Percentiles rank a stretch among this genome's conserved stretches.
Conservation (phyloP, 2,329 filamentous ascomycete genomes). For the Hypocreales sp. region DNA sequence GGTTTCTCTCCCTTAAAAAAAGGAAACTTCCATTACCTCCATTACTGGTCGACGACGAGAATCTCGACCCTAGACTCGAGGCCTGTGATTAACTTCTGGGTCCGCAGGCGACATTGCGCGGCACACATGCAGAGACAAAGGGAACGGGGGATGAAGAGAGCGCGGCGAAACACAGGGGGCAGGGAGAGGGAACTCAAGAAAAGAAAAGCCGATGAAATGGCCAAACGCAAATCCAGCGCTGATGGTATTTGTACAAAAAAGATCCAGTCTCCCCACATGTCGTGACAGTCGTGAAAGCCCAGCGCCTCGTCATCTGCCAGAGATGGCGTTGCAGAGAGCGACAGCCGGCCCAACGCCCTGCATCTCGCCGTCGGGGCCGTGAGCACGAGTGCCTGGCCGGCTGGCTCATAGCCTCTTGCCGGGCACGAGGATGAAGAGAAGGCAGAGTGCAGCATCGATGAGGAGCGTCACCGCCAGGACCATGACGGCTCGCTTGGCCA, state of each 20-base stretch:
- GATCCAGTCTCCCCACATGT: not conserved
- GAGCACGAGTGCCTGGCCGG: too few species aligned
- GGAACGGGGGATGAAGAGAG: too few species aligned
- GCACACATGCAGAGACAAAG: too few species aligned
- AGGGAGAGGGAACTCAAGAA: too few species aligned
- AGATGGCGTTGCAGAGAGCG: constrained; percentile 1
- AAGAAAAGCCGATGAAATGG: too few species aligned
- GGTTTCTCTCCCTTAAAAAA: too few species aligned
- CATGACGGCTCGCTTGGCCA: constrained; percentile 71
- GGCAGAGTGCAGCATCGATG: constrained; percentile 66
- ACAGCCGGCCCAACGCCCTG: constrained; percentile 2
- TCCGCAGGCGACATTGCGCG: constrained; percentile 2
- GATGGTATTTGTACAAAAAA: constrained; percentile 1
- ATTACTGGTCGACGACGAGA: too few species aligned
- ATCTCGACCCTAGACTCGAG: too few species aligned
- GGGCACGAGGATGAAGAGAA: constrained; percentile 89
- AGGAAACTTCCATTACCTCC: too few species aligned
- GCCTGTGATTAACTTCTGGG: too few species aligned
- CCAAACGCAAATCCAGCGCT: constrained; percentile 2
- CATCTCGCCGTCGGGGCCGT: too few species aligned
- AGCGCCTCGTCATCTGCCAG: constrained; percentile 1
- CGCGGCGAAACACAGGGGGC: too few species aligned
- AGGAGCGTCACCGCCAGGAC: constrained; percentile 62
- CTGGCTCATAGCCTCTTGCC: constrained; percentile 75
- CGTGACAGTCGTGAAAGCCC: constrained; percentile 3